Evolutionary conservation across 2,329 filamentous ascomycete species (phyloP), one percentile per base, ranked within the genome.

Genomic region (Fusarium chaquense): DNA sequence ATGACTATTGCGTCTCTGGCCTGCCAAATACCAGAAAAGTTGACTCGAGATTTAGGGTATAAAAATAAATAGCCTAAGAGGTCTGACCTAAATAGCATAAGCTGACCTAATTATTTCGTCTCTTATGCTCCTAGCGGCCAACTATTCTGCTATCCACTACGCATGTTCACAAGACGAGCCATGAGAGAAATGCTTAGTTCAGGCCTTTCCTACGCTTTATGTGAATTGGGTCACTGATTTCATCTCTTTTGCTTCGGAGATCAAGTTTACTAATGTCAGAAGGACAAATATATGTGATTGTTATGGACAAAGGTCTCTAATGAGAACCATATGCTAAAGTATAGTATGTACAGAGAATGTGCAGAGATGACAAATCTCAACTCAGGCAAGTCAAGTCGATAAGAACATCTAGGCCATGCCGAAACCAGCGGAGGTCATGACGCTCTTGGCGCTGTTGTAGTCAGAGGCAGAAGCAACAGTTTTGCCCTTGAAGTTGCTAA

Each of bases 401-500:
- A 20, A 28, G 38, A 38, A 47, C 30, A 20, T 61, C 55, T 78
- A 83, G 58, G 83, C 75, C 53, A 78, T 81, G 30, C 85, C 84
- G 64, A 86, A 81, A 11, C 85, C 84, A 69, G 84, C 83, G 41
- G 76, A 80, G 60, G 72, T 77, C 18, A 74, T 73, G 51, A 84
- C 79, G 40, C 66, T 78, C 54, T 80, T 76, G 65, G 77, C 81
- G 28, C 77, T 76, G 46, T 70, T 72, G 50, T 77, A 77, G 28
- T 79, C 70, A 16, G 70, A 60, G 16, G 85, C 83, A 59, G 79
- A 71, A 15, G 86, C 86, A 68, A 87, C 75, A 63, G 81, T 85
- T 82, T 86, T 85, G 63, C 85, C 85, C 50, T 78, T 76, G 76
- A 88, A 88, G 72, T 83, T 80, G 58, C 70, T 51, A 49, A 89